A percentile compares a stretch with the other conserved stretches of the same genome.
Evolutionary conservation across 2,329 filamentous ascomycete genomes (phyloP).

Genomic region (Fusarium circinatum): DNA sequence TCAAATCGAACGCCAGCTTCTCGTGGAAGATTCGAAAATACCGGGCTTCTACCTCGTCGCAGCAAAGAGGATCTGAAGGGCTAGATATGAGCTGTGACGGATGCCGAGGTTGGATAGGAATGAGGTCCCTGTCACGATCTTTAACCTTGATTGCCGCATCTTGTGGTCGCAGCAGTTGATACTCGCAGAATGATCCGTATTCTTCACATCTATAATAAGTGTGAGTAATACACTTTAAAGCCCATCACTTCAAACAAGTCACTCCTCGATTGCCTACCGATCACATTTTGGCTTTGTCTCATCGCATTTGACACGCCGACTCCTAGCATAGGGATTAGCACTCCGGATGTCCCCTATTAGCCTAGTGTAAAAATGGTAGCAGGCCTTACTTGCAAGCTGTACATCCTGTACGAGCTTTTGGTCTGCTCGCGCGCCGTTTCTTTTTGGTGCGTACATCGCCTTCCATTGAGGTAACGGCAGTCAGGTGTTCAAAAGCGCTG

Average conservation of each 20-base stretch:
- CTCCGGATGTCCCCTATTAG: rapidly evolving
- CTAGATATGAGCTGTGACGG: not conserved
- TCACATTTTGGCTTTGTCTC: not conserved
- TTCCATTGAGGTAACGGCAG: rapidly evolving
- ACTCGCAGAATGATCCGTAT: not conserved
- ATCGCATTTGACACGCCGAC: not conserved
- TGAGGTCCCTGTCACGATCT: rapidly evolving
- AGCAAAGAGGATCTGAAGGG: not conserved
- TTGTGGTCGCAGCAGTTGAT: not conserved
- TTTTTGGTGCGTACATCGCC: not conserved
- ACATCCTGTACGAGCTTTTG: not conserved
- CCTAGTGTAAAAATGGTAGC: rapidly evolving
- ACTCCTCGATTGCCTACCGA: not conserved
- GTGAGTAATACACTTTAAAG: not conserved
- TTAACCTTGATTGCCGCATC: not conserved
- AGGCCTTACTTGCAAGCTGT: not conserved
- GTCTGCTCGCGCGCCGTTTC: not conserved
- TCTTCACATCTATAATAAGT: not conserved
- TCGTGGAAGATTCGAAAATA: not conserved
- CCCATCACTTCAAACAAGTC: not conserved
- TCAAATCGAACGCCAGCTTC: not conserved
- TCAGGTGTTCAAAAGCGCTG: rapidly evolving
- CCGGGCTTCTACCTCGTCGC: not conserved
- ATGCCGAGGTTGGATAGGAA: not conserved
- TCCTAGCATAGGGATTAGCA: not conserved